Conservation (phyloP, 352 stramenopile genomes). For the Peronospora destructor region DNA sequence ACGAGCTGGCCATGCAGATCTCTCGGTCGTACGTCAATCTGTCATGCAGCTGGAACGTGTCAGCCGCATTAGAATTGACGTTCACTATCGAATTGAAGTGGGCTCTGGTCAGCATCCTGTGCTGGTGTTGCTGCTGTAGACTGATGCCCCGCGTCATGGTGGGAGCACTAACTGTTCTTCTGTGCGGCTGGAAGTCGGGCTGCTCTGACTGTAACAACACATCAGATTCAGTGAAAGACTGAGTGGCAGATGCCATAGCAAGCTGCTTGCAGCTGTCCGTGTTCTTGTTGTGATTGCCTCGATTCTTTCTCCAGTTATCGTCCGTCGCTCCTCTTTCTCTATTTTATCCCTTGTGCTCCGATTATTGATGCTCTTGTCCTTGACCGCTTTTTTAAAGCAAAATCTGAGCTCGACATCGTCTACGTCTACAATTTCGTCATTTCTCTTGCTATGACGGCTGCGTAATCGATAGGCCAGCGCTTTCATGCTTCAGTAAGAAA, state of each 20-base stretch:
- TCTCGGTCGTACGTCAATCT: constrained; percentile 3
- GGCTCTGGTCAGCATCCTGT: constrained; percentile 3
- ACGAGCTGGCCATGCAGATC: constrained; percentile 9
- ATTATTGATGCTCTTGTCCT: neutral
- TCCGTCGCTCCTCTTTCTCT: neutral
- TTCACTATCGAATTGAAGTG: constrained; percentile 11
- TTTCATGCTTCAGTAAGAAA: constrained; percentile 24
- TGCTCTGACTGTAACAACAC: constrained; percentile 1
- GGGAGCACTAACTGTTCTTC: constrained; percentile 5
- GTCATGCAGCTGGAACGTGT: neutral
- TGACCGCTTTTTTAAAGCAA: constrained; percentile 8
- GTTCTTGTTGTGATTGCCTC: constrained; percentile 21
- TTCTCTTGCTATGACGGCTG: constrained; percentile 10
- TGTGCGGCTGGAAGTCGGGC: constrained; percentile 1
- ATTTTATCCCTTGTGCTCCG: neutral
- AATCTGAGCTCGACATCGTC: constrained; percentile 19
- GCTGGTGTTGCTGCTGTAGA: constrained; percentile 7
- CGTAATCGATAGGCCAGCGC: constrained; percentile 31
- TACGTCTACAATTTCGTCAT: constrained; percentile 8
- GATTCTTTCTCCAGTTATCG: constrained; percentile 16
- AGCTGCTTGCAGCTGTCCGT: constrained; percentile 13
- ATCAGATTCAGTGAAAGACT: neutral
- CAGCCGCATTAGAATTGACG: neutral
- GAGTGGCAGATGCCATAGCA: neutral
- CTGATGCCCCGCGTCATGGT: constrained; percentile 6